Conservation (phyloP, 129 eudicot species). For the Calendula officinalis region DNA sequence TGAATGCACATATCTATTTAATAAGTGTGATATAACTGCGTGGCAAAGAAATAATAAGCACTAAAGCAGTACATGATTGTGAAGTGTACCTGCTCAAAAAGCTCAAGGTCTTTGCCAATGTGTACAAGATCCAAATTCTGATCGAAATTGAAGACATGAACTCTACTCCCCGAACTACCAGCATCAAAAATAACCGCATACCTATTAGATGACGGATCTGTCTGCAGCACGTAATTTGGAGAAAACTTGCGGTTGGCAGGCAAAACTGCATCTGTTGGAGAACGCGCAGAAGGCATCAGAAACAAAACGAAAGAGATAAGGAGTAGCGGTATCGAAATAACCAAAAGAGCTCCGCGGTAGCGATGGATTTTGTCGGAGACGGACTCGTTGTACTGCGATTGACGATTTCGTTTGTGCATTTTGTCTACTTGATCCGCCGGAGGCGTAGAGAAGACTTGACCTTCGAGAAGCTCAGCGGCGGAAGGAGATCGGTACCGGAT, state of each 20-base stretch:
- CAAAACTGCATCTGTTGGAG: slow-evolving; percentile 33
- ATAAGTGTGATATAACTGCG: too few relatives aligned
- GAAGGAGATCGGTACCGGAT: slow-evolving; percentile 97
- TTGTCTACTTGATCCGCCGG: slow-evolving; percentile 58
- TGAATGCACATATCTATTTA: too few relatives aligned
- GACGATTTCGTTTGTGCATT: slow-evolving; percentile 53
- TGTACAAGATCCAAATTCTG: slow-evolving; percentile 79
- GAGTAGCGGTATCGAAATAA: slow-evolving; percentile 59
- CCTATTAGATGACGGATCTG: slow-evolving; percentile 26
- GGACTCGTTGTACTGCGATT: slow-evolving; percentile 38
- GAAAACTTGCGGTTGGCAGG: slow-evolving; percentile 46
- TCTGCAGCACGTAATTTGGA: slow-evolving; percentile 30
- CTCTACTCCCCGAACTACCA: slow-evolving; percentile 94
- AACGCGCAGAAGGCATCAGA: slow-evolving; percentile 51
- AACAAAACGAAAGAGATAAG: slow-evolving; percentile 61
- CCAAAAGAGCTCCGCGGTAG: slow-evolving; percentile 49
- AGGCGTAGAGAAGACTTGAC: slow-evolving; percentile 35
- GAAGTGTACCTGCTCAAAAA: slow-evolving; percentile 62
- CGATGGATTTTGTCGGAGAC: slow-evolving; percentile 53
- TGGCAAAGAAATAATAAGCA: too few relatives aligned
- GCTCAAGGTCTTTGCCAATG: slow-evolving; percentile 85
- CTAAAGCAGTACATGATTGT: too few relatives aligned
- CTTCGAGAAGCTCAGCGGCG: slow-evolving; percentile 70
- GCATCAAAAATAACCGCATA: slow-evolving; percentile 94
- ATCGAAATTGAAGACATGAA: slow-evolving; percentile 89